phyloP scores from a whole-genome alignment of 441 rosid genomes.

The Populus tomentosa region DNA sequence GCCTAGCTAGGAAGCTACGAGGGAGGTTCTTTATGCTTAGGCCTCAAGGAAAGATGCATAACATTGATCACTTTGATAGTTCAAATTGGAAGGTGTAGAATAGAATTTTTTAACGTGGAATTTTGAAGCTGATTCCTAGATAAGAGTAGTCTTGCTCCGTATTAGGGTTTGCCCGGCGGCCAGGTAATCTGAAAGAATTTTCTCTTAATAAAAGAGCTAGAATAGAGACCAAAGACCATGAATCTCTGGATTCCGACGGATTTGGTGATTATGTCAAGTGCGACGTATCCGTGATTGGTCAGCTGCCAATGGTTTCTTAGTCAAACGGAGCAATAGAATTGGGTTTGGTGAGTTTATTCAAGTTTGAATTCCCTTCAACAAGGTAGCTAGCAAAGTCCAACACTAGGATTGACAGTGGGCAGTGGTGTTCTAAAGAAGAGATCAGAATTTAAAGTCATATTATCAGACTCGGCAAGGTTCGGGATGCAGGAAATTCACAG shows the following conservation, averaged over 20 bases:
- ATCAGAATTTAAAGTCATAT: background rate
- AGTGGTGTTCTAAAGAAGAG: background rate
- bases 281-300: background rate
- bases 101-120: background rate
- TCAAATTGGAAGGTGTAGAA: constrained; percentile 24
- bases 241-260: constrained; percentile 1
- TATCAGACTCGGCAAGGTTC: background rate
- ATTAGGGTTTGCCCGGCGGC: background rate
- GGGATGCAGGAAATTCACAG: background rate
- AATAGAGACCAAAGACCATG: background rate
- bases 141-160: background rate
- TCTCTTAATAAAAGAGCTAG: background rate
- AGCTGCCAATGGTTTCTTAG: background rate
- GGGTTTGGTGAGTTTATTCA: background rate
- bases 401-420: background rate
- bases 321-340: background rate
- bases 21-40: constrained; percentile 19
- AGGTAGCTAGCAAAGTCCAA: no score
- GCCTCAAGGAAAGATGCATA: background rate
- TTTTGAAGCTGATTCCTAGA: background rate
- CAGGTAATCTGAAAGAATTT: background rate
- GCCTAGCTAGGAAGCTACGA: constrained; percentile 24
- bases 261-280: background rate
- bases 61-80: constrained; percentile 20
- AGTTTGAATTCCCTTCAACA: no score